A percentile compares a stretch with the other conserved stretches of the same genome.
phyloP scores from a whole-genome alignment of 2,329 filamentous ascomycete genomes.

The Cordyceps javanica region DNA sequence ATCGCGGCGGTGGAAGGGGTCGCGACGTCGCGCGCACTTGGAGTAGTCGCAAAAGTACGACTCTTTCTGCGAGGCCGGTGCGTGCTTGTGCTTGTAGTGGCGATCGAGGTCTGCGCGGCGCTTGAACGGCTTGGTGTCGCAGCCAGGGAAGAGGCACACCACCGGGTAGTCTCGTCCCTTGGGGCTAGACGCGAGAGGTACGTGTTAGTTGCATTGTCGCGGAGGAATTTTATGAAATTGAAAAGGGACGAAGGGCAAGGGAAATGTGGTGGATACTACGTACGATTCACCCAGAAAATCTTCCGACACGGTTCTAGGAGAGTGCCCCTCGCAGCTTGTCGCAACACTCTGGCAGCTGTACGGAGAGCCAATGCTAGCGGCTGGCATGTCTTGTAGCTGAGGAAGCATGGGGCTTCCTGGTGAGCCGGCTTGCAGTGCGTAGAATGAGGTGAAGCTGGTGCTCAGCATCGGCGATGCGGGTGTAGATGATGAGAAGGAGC shows the following conservation, averaged over 20 bases:
- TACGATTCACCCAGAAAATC: conserved; percentile 14
- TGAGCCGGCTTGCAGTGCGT: conserved; percentile 14
- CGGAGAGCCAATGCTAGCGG: conserved; percentile 9
- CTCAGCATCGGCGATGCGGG: conserved; percentile 22
- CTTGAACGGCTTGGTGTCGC: conserved; percentile 40
- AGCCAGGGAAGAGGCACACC: conserved; percentile 34
- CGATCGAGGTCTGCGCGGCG: conserved; percentile 49
- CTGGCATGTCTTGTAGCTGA: conserved; percentile 11
- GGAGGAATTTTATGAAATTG: too few relatives aligned
- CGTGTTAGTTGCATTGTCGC: conserved; percentile 13
- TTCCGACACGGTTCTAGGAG: conserved; percentile 13
- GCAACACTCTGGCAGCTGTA: conserved; percentile 18
- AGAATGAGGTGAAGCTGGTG: conserved; percentile 14
- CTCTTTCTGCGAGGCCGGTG: conserved; percentile 33
- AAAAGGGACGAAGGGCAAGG: neutral
- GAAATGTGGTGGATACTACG: neutral
- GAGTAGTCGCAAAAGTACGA: conserved; percentile 47
- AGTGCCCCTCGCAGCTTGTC: conserved; percentile 14
- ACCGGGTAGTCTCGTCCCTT: conserved; percentile 28
- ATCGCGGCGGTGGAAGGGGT: conserved; percentile 48
- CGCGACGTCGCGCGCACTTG: conserved; percentile 36
- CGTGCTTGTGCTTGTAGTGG: conserved; percentile 45
- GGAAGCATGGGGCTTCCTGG: conserved; percentile 12
- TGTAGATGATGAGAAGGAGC: conserved; percentile 21
- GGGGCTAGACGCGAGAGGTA: conserved; percentile 6